phyloP scores from a whole-genome alignment of 495 filamentous ascomycete genomes.

The Bombardia bombarda region DNA sequence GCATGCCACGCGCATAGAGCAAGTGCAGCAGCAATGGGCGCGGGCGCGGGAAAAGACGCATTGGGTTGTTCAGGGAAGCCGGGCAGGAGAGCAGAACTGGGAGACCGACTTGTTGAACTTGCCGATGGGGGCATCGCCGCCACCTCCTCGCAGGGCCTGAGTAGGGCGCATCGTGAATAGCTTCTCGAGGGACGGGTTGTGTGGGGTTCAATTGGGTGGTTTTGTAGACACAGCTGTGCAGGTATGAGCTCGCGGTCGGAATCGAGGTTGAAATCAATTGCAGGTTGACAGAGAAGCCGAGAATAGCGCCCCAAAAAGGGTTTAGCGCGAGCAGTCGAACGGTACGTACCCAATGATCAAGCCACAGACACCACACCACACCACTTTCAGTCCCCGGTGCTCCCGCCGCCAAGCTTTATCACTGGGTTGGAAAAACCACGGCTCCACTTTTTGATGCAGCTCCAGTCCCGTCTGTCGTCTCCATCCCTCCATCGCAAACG shows the following conservation, averaged over 20 bases:
- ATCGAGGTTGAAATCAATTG: slow-evolving; percentile 24
- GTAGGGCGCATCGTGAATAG: slow-evolving; percentile 56
- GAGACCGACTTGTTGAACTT: slow-evolving; percentile 64
- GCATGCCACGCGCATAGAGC: not conserved
- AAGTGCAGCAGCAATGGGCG: slow-evolving; percentile 1
- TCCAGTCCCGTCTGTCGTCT: no score
- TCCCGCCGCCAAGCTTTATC: no score
- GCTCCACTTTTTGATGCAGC: slow-evolving; percentile 17
- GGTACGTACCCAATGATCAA: slow-evolving; percentile 7
- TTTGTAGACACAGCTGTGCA: slow-evolving; percentile 7
- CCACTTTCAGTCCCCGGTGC: no score
- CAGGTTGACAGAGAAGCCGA: slow-evolving; percentile 14
- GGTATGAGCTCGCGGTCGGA: slow-evolving; percentile 15
- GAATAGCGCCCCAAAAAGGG: slow-evolving; percentile 32
- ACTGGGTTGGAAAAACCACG: no score
- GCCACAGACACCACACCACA: no score
- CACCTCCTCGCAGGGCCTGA: slow-evolving; percentile 41
- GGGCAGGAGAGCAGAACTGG: no score
- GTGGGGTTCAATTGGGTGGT: slow-evolving; percentile 23
- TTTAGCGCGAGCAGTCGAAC: slow-evolving; percentile 8
- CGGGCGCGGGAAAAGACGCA: slow-evolving; percentile 7
- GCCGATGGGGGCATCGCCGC: slow-evolving; percentile 49
- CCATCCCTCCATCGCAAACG: no score
- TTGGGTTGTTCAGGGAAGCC: not conserved
- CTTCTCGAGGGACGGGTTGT: slow-evolving; percentile 15